Evolutionary conservation across 176 grass and related monocot genomes (phyloP).

Genomic region (Elymus sibiricus): DNA sequence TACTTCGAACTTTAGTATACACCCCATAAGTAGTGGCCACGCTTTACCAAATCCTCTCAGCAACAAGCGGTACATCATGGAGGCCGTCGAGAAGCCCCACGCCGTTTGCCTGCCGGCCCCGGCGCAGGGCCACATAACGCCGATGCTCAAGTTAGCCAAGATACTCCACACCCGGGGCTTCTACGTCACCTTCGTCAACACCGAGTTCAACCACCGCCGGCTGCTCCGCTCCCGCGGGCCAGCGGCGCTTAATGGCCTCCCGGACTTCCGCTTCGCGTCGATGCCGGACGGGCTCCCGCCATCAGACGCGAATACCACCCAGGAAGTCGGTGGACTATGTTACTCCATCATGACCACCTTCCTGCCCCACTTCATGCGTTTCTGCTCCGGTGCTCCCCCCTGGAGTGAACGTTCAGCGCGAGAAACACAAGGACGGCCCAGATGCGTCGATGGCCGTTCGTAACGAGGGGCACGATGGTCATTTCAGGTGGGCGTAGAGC

Average conservation of each 20-base stretch:
- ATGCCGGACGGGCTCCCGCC: slow-evolving; percentile 53
- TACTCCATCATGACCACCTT: slow-evolving; percentile 36
- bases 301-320: slow-evolving; percentile 41
- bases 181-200: slow-evolving; percentile 60
- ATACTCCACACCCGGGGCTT: slow-evolving; percentile 59
- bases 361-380: slow-evolving; percentile 27
- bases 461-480: too few relatives aligned
- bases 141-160: slow-evolving; percentile 56
- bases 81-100: background rate
- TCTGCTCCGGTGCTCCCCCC: too few relatives aligned
- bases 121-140: slow-evolving; percentile 44
- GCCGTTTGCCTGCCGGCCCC: slow-evolving; percentile 35
- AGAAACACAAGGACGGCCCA: too few relatives aligned
- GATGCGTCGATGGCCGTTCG: too few relatives aligned
- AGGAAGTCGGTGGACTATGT: slow-evolving; percentile 52
- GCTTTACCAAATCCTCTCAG: background rate
- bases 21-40: background rate
- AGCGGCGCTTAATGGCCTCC: slow-evolving; percentile 24
- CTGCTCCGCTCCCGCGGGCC: slow-evolving; percentile 29
- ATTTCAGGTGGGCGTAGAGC: too few relatives aligned
- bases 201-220: slow-evolving; percentile 43
- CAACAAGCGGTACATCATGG: background rate
- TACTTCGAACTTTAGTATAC: too few relatives aligned
- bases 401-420: too few relatives aligned
- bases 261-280: slow-evolving; percentile 33